A percentile compares a stretch with the other conserved stretches of the same genome.
Evolutionary conservation across 805 yeast genomes (phyloP).

Genomic region (Brettanomyces naardenensis): DNA sequence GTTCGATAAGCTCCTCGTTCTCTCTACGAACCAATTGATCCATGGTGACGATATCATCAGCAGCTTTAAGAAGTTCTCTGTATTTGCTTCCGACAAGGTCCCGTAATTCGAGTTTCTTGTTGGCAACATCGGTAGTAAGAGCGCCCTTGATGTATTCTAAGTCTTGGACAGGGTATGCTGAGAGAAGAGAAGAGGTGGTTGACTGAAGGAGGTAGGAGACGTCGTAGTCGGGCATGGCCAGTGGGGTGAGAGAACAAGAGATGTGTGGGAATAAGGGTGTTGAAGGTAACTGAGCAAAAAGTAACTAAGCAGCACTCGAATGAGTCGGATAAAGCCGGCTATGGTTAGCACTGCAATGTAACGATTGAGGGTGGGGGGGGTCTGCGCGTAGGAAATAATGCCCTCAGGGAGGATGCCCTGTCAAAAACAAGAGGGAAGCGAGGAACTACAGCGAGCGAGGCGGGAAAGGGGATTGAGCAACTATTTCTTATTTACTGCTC

Average conservation of each 20-base stretch:
- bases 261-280: not conserved
- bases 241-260: too few relatives aligned
- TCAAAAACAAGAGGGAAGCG: too few relatives aligned
- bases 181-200: slow-evolving; percentile 20
- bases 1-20: slow-evolving; percentile 19
- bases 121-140: slow-evolving; percentile 15
- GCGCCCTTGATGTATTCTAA: slow-evolving; percentile 16
- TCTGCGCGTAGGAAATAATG: too few relatives aligned
- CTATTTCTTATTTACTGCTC: too few relatives aligned
- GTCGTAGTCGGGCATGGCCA: not conserved
- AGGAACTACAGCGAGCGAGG: too few relatives aligned
- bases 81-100: slow-evolving; percentile 27
- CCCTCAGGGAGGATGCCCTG: too few relatives aligned
- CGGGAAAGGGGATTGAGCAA: too few relatives aligned
- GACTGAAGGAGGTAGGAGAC: slow-evolving; percentile 2
- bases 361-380: too few relatives aligned
- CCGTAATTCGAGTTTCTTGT: slow-evolving; percentile 20
- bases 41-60: slow-evolving; percentile 30
- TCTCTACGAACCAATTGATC: slow-evolving; percentile 19
- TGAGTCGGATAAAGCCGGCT: too few relatives aligned
- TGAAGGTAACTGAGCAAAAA: too few relatives aligned
- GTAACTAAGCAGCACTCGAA: too few relatives aligned
- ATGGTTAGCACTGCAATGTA: too few relatives aligned
- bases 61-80: slow-evolving; percentile 28
- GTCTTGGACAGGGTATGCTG: slow-evolving; percentile 22